These are phyloP conservation scores for Saccharomycopsis phalli DNA, from an alignment of 1,139 yeast genomes.

Conservation along the genomic window DNA sequence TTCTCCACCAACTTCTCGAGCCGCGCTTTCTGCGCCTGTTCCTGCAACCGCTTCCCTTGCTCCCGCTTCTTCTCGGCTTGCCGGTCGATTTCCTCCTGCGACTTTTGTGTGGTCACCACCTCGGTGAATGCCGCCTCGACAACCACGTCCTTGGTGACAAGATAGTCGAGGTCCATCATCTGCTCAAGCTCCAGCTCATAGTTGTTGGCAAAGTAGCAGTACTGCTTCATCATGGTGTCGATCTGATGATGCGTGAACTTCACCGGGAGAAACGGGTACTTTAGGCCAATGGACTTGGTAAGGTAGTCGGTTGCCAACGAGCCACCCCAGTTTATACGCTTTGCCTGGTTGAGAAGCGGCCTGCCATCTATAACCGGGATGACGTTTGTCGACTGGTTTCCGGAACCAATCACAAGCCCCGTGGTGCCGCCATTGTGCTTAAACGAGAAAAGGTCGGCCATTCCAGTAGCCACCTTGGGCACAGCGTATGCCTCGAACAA, in stretches of 20 bases:
- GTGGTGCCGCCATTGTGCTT: conserved; percentile 36
- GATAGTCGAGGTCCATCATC: conserved; percentile 49
- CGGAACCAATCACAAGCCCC: conserved; percentile 76
- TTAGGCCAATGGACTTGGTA: conserved; percentile 56
- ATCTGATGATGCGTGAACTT: conserved; percentile 58
- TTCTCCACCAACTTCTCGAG: conserved; percentile 72
- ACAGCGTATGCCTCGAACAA: conserved; percentile 73
- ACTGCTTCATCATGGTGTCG: conserved; percentile 59
- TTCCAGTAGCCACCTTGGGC: conserved; percentile 71
- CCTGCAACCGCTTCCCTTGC: conserved; percentile 82
- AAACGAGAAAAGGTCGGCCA: conserved; percentile 73
- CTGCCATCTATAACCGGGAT: conserved; percentile 69
- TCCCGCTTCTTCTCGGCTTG: conserved; percentile 79
- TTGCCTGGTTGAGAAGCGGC: conserved; percentile 60
- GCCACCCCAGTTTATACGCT: conserved; percentile 92
- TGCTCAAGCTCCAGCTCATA: conserved; percentile 55
- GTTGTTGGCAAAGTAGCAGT: conserved; percentile 66
- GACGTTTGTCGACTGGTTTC: conserved; percentile 73
- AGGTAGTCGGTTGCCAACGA: conserved; percentile 59
- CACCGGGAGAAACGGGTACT: conserved; percentile 88
- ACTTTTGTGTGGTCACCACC: conserved; percentile 54
- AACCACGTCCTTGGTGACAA: conserved; percentile 63
- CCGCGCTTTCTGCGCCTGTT: conserved; percentile 82
- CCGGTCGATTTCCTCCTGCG: conserved; percentile 71
- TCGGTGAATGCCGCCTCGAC: conserved; percentile 78